Percentiles rank a stretch among this genome's conserved stretches.
Evolutionary conservation across 1,284 basidiomycete species (phyloP).

Genomic region (Trametes versicolor): DNA sequence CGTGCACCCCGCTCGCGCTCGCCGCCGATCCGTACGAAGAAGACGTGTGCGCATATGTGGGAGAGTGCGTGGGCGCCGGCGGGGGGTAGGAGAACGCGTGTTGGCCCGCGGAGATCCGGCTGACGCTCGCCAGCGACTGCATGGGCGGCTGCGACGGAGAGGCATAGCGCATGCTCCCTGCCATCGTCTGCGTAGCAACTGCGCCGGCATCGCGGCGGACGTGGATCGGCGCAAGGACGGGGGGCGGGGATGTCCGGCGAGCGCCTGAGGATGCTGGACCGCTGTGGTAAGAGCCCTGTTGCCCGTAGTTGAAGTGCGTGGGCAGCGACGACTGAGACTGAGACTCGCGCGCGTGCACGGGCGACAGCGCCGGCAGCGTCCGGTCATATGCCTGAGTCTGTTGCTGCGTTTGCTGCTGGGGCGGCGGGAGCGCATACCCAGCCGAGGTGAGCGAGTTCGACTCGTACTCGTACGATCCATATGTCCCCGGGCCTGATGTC

Average conservation of each 20-base stretch:
- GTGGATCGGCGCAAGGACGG: constrained; percentile 39
- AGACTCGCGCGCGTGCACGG: constrained; percentile 21
- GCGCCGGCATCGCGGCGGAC: constrained; percentile 24
- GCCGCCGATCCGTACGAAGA: constrained; percentile 16
- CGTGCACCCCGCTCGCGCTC: constrained; percentile 4
- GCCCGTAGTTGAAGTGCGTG: constrained; percentile 25
- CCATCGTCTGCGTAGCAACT: background rate
- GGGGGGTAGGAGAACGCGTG: constrained; percentile 29
- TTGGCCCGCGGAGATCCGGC: constrained; percentile 17
- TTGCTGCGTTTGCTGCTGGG: constrained; percentile 14
- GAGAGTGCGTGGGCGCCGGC: constrained; percentile 15
- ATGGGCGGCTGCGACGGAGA: constrained; percentile 21
- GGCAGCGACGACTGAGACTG: constrained; percentile 17
- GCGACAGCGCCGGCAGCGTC: constrained; percentile 26
- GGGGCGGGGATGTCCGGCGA: constrained; percentile 32
- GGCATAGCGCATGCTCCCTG: constrained; percentile 20
- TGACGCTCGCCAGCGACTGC: constrained; percentile 22
- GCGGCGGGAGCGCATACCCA: constrained; percentile 32
- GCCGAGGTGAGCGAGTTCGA: constrained; percentile 32
- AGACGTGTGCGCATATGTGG: constrained; percentile 11
- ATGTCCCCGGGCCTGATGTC: constrained; percentile 1
- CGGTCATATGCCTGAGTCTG: constrained; percentile 23
- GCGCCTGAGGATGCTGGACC: constrained; percentile 4
- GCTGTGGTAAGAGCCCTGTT: constrained; percentile 14
- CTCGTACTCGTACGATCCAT: constrained; percentile 34